Base-by-base conservation (phyloP, 2,329 filamentous ascomycete genomes). In the Xylaria arbuscula region DNA sequence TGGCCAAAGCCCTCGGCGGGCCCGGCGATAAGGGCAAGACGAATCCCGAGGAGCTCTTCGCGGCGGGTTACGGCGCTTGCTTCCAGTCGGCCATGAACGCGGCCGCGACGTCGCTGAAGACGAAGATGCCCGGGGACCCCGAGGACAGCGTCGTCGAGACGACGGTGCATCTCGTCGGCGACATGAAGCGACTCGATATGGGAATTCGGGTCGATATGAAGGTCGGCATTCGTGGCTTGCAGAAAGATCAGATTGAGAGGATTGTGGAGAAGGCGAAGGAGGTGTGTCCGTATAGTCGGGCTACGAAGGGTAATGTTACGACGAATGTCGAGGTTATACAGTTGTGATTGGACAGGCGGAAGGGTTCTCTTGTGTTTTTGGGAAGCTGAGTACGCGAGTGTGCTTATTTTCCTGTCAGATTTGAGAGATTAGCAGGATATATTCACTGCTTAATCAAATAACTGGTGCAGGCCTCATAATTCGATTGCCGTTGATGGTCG, bases 1-100 rank as follows among this genome's bases (percentile, higher is more conserved):
- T 71, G 70, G 69, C 70, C 0, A 72, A 72, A 19, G 70, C 70
- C 11, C 64, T 72, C 11, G 70, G 70, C 38, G 66, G 70, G n/a
- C 10, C 19, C 1, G 69, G 69, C 50, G 69, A 69, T 62, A 66
- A 60, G 40, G 70, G 70, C 62, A 71, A 71, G 70, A 72, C 70
- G 55, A 72, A 72, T 24, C 70, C 70, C 13, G 70, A 72, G 51
- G 70, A 72, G 42, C 66, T 72, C 24, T 72, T 72, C 59, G 70
- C 70, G 24, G 70, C 70, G 8, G 70, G 70, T 1, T 72, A 72
- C 56, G 70, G 70, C 36, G 70, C 70, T 3, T 72, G 70, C 42
- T 71, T 72, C 64, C 70, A 72, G 62, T 55, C 61, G 4, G 66
- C 70, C 19, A 72, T 72, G 70, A 72, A 72, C 42, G 70, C 69